A percentile compares a stretch with the other conserved stretches of the same genome.
Conservation (phyloP, 164 flowering plant species). For the Stephania yunnanensis region DNA sequence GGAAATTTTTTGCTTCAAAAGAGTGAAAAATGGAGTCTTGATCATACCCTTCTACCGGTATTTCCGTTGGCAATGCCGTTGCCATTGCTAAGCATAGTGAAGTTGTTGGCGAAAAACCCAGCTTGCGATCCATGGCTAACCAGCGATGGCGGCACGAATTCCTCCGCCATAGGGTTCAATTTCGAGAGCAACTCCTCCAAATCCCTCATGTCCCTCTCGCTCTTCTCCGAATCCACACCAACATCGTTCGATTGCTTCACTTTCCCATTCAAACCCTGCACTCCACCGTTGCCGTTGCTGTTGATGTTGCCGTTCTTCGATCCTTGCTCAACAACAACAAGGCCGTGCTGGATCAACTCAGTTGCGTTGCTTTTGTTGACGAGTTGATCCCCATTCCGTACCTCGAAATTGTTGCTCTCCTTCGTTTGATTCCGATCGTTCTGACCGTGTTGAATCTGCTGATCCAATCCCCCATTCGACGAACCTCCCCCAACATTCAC, state of each 20-base stretch:
- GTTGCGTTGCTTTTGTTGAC: not conserved
- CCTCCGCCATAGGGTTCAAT: conserved; percentile 86
- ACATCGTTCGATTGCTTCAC: not conserved
- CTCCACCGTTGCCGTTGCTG: conserved; percentile 8
- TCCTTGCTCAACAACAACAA: conserved; percentile 11
- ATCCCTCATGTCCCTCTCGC: conserved; percentile 66
- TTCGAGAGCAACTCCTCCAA: conserved; percentile 79
- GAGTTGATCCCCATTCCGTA: conserved; percentile 13
- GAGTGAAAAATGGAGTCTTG: not conserved
- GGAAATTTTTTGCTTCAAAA: not conserved
- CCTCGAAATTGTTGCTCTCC: conserved; percentile 13
- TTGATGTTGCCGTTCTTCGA: not conserved
- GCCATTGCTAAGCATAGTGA: conserved; percentile 18
- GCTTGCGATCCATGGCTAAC: conserved; percentile 21
- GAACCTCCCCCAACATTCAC: conserved; percentile 17
- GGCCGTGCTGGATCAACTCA: conserved; percentile 13
- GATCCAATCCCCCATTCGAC: conserved; percentile 27
- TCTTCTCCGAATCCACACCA: conserved; percentile 22
- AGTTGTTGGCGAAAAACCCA: conserved; percentile 27
- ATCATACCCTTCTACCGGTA: conserved; percentile 41
- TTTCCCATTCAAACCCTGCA: not conserved
- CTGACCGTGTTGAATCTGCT: conserved; percentile 10
- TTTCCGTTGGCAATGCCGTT: conserved; percentile 32
- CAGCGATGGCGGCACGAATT: conserved; percentile 78
- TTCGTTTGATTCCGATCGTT: conserved; percentile 24